These are phyloP conservation scores for Spencermartinsiella ligniputridi DNA, from an alignment of 1,139 yeast genomes.

Conservation along the genomic window DNA sequence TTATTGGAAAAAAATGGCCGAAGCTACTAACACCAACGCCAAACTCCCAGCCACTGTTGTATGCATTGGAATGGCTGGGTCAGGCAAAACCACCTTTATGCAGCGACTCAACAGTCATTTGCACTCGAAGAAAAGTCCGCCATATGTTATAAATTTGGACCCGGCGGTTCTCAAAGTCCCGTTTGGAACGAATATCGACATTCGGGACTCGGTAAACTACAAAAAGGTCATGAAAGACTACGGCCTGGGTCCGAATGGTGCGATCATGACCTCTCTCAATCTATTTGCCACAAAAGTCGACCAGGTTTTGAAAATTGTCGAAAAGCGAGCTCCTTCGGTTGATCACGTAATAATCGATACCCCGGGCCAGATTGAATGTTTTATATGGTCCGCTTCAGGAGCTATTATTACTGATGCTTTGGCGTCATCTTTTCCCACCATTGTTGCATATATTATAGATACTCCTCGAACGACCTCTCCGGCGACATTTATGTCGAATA, in stretches of 20 bases:
- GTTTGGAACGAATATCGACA: constrained; percentile 90
- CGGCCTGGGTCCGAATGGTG: constrained; percentile 96
- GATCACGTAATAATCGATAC: constrained; percentile 86
- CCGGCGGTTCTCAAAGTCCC: constrained; percentile 95
- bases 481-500: constrained; percentile 94
- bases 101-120: constrained; percentile 89
- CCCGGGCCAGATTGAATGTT: constrained; percentile 98
- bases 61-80: constrained; percentile 63
- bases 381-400: constrained; percentile 90
- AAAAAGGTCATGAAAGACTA: constrained; percentile 91
- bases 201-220: constrained; percentile 92
- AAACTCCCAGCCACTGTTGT: constrained; percentile 39
- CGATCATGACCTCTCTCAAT: constrained; percentile 91
- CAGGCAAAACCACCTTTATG: constrained; percentile 98
- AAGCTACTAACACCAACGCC: not conserved
- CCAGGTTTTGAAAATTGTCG: constrained; percentile 83
- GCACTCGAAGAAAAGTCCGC: constrained; percentile 60
- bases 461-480: constrained; percentile 94
- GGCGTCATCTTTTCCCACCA: constrained; percentile 94
- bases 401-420: constrained; percentile 94
- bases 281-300: constrained; percentile 93
- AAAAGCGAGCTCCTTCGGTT: constrained; percentile 60
- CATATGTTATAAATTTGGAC: constrained; percentile 88
- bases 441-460: constrained; percentile 91
- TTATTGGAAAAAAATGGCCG: not conserved